These are phyloP conservation scores for Hylodesmum podocarpum DNA, from an alignment of 306 rosid species.

Conservation along the genomic window DNA sequence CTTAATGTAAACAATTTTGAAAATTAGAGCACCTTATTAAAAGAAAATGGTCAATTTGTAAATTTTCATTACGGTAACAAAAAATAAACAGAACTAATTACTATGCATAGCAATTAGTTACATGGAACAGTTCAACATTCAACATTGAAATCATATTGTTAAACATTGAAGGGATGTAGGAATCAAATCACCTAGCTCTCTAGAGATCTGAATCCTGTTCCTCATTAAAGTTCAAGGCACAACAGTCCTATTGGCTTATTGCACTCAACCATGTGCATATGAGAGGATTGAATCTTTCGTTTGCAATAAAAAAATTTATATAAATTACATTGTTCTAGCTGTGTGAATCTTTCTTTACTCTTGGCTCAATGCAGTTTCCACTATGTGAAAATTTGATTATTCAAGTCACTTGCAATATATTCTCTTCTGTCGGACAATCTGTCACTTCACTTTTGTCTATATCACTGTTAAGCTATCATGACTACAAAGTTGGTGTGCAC, in stretches of 20 bases:
- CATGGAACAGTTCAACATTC: background rate
- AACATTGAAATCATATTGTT: background rate
- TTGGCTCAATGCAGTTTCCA: background rate
- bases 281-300: constrained; percentile 7
- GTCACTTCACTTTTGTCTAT: background rate
- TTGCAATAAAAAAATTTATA: background rate
- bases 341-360: background rate
- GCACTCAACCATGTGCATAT: background rate
- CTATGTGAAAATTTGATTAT: background rate
- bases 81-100: background rate
- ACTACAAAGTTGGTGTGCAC: background rate
- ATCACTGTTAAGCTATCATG: background rate
- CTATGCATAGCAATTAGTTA: background rate
- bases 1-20: background rate
- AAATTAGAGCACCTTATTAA: background rate
- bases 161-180: background rate
- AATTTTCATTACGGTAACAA: background rate
- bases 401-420: background rate
- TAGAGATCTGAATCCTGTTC: background rate
- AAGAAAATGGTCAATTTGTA: background rate
- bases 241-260: background rate
- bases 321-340: background rate
- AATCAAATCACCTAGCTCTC: background rate
- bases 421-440: background rate
- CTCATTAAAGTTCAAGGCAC: background rate